Evolutionary conservation across 2,329 filamentous ascomycete genomes (phyloP).

Genomic region (Lecanoromycetidae sp.): DNA sequence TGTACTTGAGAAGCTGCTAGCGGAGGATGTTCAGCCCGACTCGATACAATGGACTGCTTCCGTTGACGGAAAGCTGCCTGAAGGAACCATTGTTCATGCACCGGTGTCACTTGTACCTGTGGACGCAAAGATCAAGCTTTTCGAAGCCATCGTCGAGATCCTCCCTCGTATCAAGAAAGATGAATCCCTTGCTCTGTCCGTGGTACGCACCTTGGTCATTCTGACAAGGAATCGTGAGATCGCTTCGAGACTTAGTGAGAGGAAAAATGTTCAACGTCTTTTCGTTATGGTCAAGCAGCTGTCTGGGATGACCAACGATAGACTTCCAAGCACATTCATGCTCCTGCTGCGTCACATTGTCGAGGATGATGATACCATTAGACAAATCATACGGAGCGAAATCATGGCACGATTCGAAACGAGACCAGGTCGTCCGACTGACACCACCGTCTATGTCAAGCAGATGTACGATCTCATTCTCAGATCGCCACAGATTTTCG

Average conservation of each 20-base stretch:
- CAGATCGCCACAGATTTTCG: slow-evolving; percentile 71
- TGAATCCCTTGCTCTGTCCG: slow-evolving; percentile 67
- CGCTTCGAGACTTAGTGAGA: slow-evolving; percentile 68
- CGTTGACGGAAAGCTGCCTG: slow-evolving; percentile 24
- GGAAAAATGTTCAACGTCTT: slow-evolving; percentile 74
- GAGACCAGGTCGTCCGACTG: slow-evolving; percentile 45
- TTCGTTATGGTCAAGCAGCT: slow-evolving; percentile 96
- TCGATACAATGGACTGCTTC: slow-evolving; percentile 58
- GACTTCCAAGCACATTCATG: slow-evolving; percentile 65
- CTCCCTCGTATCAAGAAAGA: slow-evolving; percentile 82
- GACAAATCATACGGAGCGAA: slow-evolving; percentile 83
- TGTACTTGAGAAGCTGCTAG: slow-evolving; percentile 80
- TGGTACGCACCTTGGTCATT: slow-evolving; percentile 73
- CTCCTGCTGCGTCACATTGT: slow-evolving; percentile 82
- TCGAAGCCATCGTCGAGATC: slow-evolving; percentile 68
- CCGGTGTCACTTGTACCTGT: slow-evolving; percentile 50
- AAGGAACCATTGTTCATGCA: slow-evolving; percentile 42
- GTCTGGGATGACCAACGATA: slow-evolving; percentile 62
- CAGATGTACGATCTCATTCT: slow-evolving; percentile 68
- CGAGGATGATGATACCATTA: slow-evolving; percentile 83
- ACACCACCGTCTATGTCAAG: slow-evolving; percentile 62
- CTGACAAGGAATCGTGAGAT: slow-evolving; percentile 67
- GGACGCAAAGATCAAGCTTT: slow-evolving; percentile 56
- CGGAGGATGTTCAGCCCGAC: slow-evolving; percentile 71
- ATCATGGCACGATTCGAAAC: slow-evolving; percentile 66